phyloP scores from a whole-genome alignment of 345 rosid genomes.

The Theobroma cacao region DNA sequence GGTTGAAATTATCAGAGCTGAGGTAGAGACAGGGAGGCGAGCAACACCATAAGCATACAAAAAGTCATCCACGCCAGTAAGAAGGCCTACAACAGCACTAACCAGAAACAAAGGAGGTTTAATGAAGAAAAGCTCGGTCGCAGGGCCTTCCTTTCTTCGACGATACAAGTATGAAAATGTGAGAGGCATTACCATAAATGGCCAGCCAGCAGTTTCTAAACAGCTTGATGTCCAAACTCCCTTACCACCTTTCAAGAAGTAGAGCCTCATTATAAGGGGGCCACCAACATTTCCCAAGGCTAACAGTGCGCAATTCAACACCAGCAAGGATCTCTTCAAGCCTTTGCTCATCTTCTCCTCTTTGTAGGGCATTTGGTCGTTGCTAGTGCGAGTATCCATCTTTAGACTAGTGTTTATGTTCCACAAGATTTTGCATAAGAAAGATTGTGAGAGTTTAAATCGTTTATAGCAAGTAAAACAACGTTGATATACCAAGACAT shows the following conservation, averaged over 20 bases:
- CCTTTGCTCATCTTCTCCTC: slow-evolving; percentile 21
- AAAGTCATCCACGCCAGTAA: slow-evolving; percentile 30
- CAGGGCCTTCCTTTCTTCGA: slow-evolving; percentile 16
- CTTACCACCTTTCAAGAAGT: slow-evolving; percentile 29
- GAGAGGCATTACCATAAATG: slow-evolving; percentile 24
- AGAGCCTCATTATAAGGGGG: slow-evolving; percentile 24
- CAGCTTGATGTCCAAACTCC: slow-evolving; percentile 29
- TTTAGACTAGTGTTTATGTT: neutral
- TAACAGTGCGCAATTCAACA: slow-evolving; percentile 22
- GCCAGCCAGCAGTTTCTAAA: slow-evolving; percentile 35
- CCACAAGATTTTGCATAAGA: neutral
- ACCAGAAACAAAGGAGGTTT: slow-evolving; percentile 20
- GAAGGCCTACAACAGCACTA: slow-evolving; percentile 22
- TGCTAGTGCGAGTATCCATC: neutral
- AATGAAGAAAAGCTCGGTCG: slow-evolving; percentile 13
- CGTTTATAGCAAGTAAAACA: neutral
- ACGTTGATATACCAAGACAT: neutral
- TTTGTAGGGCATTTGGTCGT: neutral
- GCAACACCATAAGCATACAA: slow-evolving; percentile 13
- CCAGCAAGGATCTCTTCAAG: slow-evolving; percentile 20
- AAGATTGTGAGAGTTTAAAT: neutral
- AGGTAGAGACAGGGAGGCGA: slow-evolving; percentile 11
- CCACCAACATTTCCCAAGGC: slow-evolving; percentile 21
- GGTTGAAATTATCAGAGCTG: slow-evolving; percentile 5
- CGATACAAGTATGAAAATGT: slow-evolving; percentile 22